Evolutionary conservation across 2,329 filamentous ascomycete genomes (phyloP), one percentile per base, ranked within the genome.

Genomic region (Arthrinium puccinioides): DNA sequence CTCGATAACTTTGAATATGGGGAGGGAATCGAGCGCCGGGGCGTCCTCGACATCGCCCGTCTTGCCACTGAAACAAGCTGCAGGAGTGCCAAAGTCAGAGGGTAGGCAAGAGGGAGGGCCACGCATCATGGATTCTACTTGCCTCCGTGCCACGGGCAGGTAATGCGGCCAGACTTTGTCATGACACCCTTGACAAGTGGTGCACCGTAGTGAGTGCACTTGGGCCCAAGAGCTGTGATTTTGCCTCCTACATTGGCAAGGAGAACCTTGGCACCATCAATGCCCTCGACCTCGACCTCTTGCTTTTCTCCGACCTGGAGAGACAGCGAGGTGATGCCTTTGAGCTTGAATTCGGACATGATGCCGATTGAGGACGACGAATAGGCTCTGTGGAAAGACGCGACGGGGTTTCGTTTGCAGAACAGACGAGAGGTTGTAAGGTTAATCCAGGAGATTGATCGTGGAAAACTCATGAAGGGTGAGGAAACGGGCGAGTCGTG

Each of bases 141-240:
- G 92, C 87, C 87, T 67, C 90, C 90, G 59, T 97, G 90, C 92
- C 92, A 97, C 4, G 90, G 88, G 59, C 92, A 98, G 6, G 87
- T 95, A 44, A 98, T 63, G 35, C 87, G 75, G 5, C 92, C 92
- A 48, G 84, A 81, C 3, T 78, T 76, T 7, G 86, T 86, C 45
- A 98, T 64, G 7, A 97, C 81, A 37, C 92, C 92, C 49, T 90
- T 87, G 37, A 80, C 78, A 46, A 98, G 65, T 11, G 92, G 92
- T 27, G 90, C 92, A 23, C 92, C 90, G 57, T 94, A 97, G 64
- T 97, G 90, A 9, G 79, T 84, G 59, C 92, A 98, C 49, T 83
- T 92, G 26, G 87, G 69, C 24, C 85, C 88, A 24, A 94, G 61
- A 21, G 89, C 92, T 56, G 89, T 82, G 13, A 90, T 67, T 49